phyloP scores from a whole-genome alignment of 768 basidiomycete species.

The Mrakia gelida region DNA sequence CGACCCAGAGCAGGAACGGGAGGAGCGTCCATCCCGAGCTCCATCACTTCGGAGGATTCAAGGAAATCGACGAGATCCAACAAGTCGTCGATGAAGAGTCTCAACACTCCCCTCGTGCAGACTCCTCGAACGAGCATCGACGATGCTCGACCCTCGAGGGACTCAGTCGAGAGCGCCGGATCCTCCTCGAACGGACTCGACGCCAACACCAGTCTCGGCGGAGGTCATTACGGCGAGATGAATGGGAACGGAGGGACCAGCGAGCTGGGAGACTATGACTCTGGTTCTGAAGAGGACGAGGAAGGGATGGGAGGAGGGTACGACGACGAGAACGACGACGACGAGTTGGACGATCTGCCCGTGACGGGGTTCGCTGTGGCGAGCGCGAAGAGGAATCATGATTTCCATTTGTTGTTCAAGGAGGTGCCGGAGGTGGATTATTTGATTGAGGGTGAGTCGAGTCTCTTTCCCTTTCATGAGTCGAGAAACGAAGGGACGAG shows the following conservation, averaged over 20 bases:
- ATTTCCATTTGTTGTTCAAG: conserved; percentile 86
- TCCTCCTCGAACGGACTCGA: not conserved
- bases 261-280: conserved; percentile 28
- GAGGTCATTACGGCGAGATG: not conserved
- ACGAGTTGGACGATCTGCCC: conserved; percentile 72
- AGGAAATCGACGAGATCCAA: not conserved
- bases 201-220: too few relatives aligned
- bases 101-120: not conserved
- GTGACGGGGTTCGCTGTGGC: conserved; percentile 95
- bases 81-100: not conserved
- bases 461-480: not conserved
- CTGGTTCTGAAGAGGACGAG: conserved; percentile 35
- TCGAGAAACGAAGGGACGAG: not conserved
- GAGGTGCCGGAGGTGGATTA: conserved; percentile 91
- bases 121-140: not conserved
- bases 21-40: not conserved
- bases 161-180: not conserved
- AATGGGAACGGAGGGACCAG: not conserved
- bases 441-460: conserved; percentile 81
- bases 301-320: not conserved
- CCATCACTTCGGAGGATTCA: conserved; percentile 6
- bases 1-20: not conserved
- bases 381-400: conserved; percentile 85
- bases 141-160: not conserved
- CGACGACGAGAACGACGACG: conserved; percentile 40